phyloP scores from a whole-genome alignment of 2,329 filamentous ascomycete species.

The Leptoxyphium fumago region DNA sequence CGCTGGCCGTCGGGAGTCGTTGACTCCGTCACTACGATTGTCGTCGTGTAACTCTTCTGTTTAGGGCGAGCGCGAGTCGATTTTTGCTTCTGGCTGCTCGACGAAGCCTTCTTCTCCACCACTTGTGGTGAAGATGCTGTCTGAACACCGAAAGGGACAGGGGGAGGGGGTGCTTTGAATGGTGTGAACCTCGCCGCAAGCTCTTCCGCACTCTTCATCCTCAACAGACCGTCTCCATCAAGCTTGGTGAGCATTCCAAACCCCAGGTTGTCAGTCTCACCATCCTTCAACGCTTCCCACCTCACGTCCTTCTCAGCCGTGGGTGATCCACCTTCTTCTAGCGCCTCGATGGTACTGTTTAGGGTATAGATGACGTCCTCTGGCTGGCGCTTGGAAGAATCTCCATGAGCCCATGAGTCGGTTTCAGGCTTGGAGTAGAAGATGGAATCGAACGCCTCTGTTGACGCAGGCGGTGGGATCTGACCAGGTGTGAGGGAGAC shows the following conservation, averaged over 20 bases:
- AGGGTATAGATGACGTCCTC: constrained; percentile 31
- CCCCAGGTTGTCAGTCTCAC: constrained; percentile 17
- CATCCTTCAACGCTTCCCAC: constrained; percentile 24
- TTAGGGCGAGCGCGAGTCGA: neutral
- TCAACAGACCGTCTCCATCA: constrained; percentile 7
- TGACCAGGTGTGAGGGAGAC: constrained; percentile 67
- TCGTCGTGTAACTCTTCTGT: constrained; percentile 29
- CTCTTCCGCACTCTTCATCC: constrained; percentile 23
- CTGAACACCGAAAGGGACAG: constrained; percentile 36
- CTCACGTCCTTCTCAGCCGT: constrained; percentile 23
- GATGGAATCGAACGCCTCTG: constrained; percentile 70
- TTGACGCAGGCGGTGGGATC: constrained; percentile 56
- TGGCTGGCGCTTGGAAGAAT: constrained; percentile 28
- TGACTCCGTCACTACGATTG: constrained; percentile 37
- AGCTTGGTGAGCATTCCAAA: constrained; percentile 10
- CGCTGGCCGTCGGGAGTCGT: constrained; percentile 35
- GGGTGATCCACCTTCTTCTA: constrained; percentile 21
- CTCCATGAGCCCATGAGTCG: constrained; percentile 27
- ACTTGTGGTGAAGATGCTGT: constrained; percentile 1
- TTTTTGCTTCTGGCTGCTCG: constrained; percentile 2
- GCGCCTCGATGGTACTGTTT: constrained; percentile 23
- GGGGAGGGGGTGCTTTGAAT: constrained; percentile 73
- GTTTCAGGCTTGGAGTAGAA: constrained; percentile 45
- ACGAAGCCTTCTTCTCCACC: constrained; percentile 2
- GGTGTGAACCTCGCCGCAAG: constrained; percentile 43